Evolutionary conservation across 2,329 filamentous ascomycete species (phyloP), one percentile per base, ranked within the genome.

Genomic region (Ceratocystis cubensis): DNA sequence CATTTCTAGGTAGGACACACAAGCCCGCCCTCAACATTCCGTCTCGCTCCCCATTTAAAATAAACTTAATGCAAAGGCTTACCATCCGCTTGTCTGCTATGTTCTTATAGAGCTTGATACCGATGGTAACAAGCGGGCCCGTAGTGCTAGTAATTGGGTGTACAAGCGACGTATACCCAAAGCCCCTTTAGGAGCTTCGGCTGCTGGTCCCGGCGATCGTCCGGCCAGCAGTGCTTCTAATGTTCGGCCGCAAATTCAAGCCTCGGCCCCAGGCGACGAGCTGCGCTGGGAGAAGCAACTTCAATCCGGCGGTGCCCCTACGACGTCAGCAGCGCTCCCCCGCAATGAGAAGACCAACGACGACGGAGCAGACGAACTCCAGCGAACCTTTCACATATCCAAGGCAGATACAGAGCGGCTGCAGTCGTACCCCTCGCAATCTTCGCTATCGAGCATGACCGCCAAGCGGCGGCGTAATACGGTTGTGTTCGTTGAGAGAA

Each of bases 401-500:
- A 65, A 67, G 57, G 67, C 59, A 15, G 65, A 65, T 33, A 65
- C 65, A 17, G 65, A 69, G 44, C 53, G 61, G 4, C 61, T 66
- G 41, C 66, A 66, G 61, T 64, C 61, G 10, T 64, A 62, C 20
- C 56, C 62, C 17, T 65, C 63, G 28, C 61, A 45, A 44, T 57
- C 61, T 7, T 65, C 46, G 33, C 20, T 66, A 20, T 48, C 65
- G 28, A 65, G 65, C 6, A 65, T 61, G 22, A 20, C 13, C 25
- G 28, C 53, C 25, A 69, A 69, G 57, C 61, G 67, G 13, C 62
- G 65, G 28, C 65, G 63, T 28, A 66, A 66, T 37, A 66, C 79
- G n/a, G 77, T 82, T 6, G 74, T 84, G 1, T 85, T 85, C 68
- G 77, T 85, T 2, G 83, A 85, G 72, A 78, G 80, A 10, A 78